Evolutionary conservation across 2,329 filamentous ascomycete species (phyloP), one percentile per base, ranked within the genome.

Genomic region (Phyllosticta paracitricarpa): DNA sequence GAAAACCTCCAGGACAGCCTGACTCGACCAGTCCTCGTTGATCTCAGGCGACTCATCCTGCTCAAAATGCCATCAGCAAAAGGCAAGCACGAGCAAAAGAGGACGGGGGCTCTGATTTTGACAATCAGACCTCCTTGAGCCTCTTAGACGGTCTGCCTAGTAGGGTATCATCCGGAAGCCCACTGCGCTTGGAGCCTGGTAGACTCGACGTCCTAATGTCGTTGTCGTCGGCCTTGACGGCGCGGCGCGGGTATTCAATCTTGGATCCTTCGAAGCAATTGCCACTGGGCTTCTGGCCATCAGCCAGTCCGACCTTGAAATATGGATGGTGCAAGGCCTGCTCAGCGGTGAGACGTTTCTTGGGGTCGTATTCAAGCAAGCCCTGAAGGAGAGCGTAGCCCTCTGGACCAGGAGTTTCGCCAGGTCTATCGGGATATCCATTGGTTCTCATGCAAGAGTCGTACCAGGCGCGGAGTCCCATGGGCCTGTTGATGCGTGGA

Each of bases 141-240:
- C 82, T 79, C 70, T 84, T 84, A 14, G 79, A 71, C 14, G 81
- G 79, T 61, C 80, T 70, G 22, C 77, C 76, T 56, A 86, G 78
- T n/a, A 95, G 70, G 58, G 79, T 82, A 73, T 97, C 93, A 69
- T 97, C 93, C 0, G 88, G 89, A 51, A 96, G 71, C 0, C 89
- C 93, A 65, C 88, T 93, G 63, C 92, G 81, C 77, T 97, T 97
- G 0, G 92, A 96, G 0, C 93, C 94, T 0, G 93, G 91, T 40
- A 97, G 75, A 72, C 91, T 96, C 53, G 87, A 87, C 0, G 89
- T 92, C n/a, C 90, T 82, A 61, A 97, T 97, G 73, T 97, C 94
- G 68, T 96, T 96, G 71, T 97, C 91, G 69, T 99, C 94, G 68
- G 95, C 88, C 68, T 89, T 96, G 51, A 99, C 92, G 56, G 93